Evolutionary conservation across 805 yeast genomes (phyloP).

Genomic region (Metschnikowia anglica): DNA sequence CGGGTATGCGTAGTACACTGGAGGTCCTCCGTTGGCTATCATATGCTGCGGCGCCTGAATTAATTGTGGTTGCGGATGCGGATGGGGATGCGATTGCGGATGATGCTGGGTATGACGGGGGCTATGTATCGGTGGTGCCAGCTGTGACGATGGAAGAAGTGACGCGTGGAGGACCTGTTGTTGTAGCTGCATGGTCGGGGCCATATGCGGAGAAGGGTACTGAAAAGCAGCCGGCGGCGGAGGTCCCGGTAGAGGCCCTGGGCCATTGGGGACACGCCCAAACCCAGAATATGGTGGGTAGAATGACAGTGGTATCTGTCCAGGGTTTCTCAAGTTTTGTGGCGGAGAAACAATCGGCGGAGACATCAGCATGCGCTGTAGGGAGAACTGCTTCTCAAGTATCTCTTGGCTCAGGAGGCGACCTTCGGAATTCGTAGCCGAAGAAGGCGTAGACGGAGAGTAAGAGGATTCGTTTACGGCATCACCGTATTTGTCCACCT

Average conservation of each 20-base stretch:
- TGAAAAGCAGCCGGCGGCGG: constrained; percentile 27
- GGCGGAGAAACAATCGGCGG: constrained; percentile 4
- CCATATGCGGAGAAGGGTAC: constrained; percentile 3
- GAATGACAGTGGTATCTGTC: constrained; percentile 17
- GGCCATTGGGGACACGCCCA: constrained; percentile 41
- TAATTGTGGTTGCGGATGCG: constrained; percentile 7
- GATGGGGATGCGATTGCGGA: constrained; percentile 6
- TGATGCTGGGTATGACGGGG: too few relatives aligned
- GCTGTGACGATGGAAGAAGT: not conserved
- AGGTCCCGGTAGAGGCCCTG: constrained; percentile 45
- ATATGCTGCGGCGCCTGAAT: constrained; percentile 8
- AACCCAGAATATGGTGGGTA: constrained; percentile 37
- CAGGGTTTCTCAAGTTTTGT: not conserved
- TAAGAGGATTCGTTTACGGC: not conserved
- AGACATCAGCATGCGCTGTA: constrained; percentile 1
- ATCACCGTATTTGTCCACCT: constrained; percentile 7
- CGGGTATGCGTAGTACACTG: constrained; percentile 12
- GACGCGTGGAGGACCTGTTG: constrained; percentile 6
- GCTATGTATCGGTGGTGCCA: constrained; percentile 1
- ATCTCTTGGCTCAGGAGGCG: constrained; percentile 1
- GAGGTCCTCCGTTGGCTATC: constrained; percentile 4
- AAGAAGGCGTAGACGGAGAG: constrained; percentile 3
- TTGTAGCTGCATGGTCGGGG: not conserved
- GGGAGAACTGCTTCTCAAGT: not conserved
- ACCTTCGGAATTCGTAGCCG: not conserved